Base-by-base conservation (phyloP, 345 rosid genomes). In the Populus deltoides region DNA sequence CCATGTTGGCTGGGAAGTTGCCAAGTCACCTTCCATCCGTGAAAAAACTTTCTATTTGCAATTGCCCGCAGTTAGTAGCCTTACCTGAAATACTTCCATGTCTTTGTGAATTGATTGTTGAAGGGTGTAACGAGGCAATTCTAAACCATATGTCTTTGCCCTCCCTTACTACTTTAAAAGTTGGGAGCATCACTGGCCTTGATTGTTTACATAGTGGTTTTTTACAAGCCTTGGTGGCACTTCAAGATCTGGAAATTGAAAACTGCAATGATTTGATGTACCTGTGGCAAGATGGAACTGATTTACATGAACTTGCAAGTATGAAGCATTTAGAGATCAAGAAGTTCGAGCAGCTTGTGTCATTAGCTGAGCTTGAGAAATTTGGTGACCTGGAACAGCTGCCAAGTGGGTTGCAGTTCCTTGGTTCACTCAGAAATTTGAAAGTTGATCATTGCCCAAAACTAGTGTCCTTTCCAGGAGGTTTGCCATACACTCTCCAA, bases 381-480 rank as follows among this genome's bases (percentile, higher is more conserved):
- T 31, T 31, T 43, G 17, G 33, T 43, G 47, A 65, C 16, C 4
- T 75, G n/a, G n/a, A n/a, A 66, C 45, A 29, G 9, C 25, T 65
- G 27, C 45, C 71, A 75, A 68, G 38, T 38, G 70, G 70, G 31
- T 38, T 75, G 33, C 70, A 47, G 2, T 16, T 17, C 13, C 74
- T 82, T 22, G 36, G 77, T 15, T 72, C 49, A n/a, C 77, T 82
- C 24, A 72, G 25, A 33, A 36, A 73, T 33, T 63, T 82, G 73
- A 51, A 12, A 15, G 59, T 82, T 47, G 18, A 47, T 15, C 2
- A 47, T 47, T 77, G 80, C 62, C 73, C 69, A 35, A 77, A 70
- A 39, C 74, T 77, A 4, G 27, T 11, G 10, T 27, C 59, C 43
- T 70, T 77, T 77, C 80, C 74, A 24, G 69, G 29, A 39, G 70